phyloP scores from a whole-genome alignment of 192 early-diverging fungal species.

The Phycomyces blakesleeanus region DNA sequence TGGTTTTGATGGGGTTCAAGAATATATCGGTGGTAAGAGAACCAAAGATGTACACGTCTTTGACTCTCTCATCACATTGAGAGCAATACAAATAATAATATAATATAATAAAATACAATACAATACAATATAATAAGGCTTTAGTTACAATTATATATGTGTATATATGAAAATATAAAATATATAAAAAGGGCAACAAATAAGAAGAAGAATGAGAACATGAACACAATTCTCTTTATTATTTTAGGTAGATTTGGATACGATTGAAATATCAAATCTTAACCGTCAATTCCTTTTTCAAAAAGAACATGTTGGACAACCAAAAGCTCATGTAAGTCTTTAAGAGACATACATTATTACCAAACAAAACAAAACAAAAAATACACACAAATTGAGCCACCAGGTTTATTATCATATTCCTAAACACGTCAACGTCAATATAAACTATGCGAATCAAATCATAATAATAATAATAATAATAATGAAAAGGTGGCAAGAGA shows the following conservation, averaged over 20 bases:
- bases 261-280: slow-evolving; percentile 96
- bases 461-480: not conserved
- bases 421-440: no score
- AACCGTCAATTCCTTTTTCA: slow-evolving; percentile 99
- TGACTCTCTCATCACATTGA: not conserved
- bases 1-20: slow-evolving; percentile 84
- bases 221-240: not conserved
- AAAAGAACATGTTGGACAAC: slow-evolving; percentile 84
- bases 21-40: slow-evolving; percentile 67
- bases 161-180: no score
- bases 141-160: no score
- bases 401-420: not conserved
- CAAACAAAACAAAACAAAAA: no score
- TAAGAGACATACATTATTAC: no score
- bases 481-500: slow-evolving; percentile 66
- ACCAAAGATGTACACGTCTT: not conserved
- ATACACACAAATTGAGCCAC: no score
- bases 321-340: slow-evolving; percentile 78
- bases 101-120: no score
- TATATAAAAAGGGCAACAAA: no score
- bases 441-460: not conserved
- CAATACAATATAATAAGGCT: no score
- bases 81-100: no score
- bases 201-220: not conserved
- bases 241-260: slow-evolving; percentile 89